Percentiles rank a stretch among this genome's conserved stretches.
phyloP scores from a whole-genome alignment of 2,329 filamentous ascomycete genomes.

The Taxawa tesnikishii region DNA sequence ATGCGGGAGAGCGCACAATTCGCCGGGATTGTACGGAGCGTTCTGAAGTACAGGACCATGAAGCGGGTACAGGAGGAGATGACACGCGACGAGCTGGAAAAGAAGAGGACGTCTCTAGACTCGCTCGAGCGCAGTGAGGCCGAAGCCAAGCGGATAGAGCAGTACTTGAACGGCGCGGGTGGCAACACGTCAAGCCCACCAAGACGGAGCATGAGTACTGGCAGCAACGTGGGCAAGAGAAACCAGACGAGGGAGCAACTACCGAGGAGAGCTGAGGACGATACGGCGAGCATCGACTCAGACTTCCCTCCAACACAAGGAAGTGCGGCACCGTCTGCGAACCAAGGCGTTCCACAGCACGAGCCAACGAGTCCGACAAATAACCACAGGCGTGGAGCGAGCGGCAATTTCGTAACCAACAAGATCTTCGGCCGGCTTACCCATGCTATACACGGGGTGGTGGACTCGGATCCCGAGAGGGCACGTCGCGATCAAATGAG shows the following conservation, averaged over 20 bases:
- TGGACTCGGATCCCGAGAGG: constrained; percentile 88
- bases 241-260: constrained; percentile 24
- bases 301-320: constrained; percentile 88
- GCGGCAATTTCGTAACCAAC: constrained; percentile 75
- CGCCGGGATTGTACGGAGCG: constrained; percentile 79
- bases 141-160: constrained; percentile 85
- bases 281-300: constrained; percentile 51
- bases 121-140: constrained; percentile 87
- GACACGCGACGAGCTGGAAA: constrained; percentile 83
- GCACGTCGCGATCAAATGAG: constrained; percentile 88
- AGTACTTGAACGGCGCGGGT: constrained; percentile 70
- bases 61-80: constrained; percentile 97
- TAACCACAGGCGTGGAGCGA: constrained; percentile 65
- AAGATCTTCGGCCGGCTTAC: constrained; percentile 91
- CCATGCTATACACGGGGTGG: constrained; percentile 90
- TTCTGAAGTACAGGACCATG: constrained; percentile 77
- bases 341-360: constrained; percentile 53
- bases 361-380: constrained; percentile 16
- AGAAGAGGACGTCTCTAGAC: constrained; percentile 71
- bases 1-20: constrained; percentile 98
- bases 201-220: constrained; percentile 45
- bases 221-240: constrained; percentile 25
- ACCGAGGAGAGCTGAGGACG: constrained; percentile 16
- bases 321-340: constrained; percentile 46
- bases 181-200: constrained; percentile 39